Percentiles rank a stretch among this genome's conserved stretches.
Evolutionary conservation across 306 rosid species (phyloP).

Genomic region (Lagenaria siceraria): DNA sequence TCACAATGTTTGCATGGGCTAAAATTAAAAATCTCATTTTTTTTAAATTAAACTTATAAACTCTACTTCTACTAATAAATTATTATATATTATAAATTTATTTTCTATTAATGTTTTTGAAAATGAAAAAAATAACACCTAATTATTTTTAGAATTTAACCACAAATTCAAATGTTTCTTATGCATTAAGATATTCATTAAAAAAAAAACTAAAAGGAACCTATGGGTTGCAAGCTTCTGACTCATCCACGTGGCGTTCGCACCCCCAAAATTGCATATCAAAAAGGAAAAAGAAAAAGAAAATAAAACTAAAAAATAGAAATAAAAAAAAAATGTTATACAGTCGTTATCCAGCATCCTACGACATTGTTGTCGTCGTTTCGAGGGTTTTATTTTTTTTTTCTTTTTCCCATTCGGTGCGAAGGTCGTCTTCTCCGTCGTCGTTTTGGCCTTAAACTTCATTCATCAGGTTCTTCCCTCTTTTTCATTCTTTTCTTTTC

Average conservation of each 20-base stretch:
- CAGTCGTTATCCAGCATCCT: background rate
- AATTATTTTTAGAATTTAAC: too few species aligned
- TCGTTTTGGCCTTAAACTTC: constrained; percentile 12
- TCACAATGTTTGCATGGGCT: too few species aligned
- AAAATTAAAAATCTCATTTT: too few species aligned
- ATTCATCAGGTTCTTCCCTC: background rate
- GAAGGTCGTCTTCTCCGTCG: constrained; percentile 20
- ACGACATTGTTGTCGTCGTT: constrained; percentile 19
- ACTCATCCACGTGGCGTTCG: background rate
- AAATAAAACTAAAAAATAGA: background rate
- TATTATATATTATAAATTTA: too few species aligned
- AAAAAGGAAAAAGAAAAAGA: background rate
- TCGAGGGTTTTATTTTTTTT: background rate
- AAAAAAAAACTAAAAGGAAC: too few species aligned
- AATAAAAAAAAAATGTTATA: background rate
- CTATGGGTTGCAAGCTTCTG: background rate
- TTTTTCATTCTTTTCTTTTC: too few species aligned
- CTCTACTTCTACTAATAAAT: too few species aligned
- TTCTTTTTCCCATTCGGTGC: background rate
- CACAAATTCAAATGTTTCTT: too few species aligned
- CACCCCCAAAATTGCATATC: background rate
- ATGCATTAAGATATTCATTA: too few species aligned
- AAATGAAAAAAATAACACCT: too few species aligned
- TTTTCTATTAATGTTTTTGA: too few species aligned
- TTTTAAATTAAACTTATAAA: too few species aligned